Conservation (phyloP, 345 rosid species). For the Bruguiera gymnorhiza region DNA sequence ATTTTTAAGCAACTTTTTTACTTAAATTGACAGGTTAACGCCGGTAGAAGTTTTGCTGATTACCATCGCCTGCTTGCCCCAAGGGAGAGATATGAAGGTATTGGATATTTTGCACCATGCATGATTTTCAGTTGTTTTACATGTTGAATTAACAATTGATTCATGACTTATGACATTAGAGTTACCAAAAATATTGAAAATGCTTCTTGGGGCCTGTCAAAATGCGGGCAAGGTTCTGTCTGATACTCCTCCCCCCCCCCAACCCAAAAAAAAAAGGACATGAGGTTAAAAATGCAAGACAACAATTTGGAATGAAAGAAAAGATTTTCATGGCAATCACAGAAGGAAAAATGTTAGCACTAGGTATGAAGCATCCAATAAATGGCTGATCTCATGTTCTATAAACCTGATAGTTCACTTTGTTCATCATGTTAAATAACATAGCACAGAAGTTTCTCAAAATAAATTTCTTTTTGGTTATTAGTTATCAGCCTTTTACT, state of each 20-base stretch:
- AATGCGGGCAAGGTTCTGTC: too few species aligned
- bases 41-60: conserved; percentile 61
- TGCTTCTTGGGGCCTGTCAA: too few species aligned
- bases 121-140: not conserved
- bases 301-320: too few species aligned
- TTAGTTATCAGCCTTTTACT: not conserved
- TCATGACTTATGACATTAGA: not conserved
- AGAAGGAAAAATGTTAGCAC: too few species aligned
- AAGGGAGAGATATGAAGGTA: conserved; percentile 76
- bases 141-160: not conserved
- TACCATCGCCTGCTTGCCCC: conserved; percentile 78
- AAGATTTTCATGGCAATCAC: too few species aligned
- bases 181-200: not conserved
- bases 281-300: too few species aligned
- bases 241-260: too few species aligned
- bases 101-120: not conserved
- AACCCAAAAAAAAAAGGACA: too few species aligned
- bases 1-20: not conserved
- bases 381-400: too few species aligned
- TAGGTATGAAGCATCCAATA: too few species aligned
- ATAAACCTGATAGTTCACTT: not conserved
- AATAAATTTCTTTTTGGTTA: not conserved
- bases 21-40: conserved; percentile 49
- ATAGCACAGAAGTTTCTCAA: not conserved
- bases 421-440: not conserved